Percentiles rank a stretch among this genome's conserved stretches.
These are phyloP conservation scores for Isatis tinctoria DNA, from an alignment of 345 rosid genomes.

Conservation along the genomic window DNA sequence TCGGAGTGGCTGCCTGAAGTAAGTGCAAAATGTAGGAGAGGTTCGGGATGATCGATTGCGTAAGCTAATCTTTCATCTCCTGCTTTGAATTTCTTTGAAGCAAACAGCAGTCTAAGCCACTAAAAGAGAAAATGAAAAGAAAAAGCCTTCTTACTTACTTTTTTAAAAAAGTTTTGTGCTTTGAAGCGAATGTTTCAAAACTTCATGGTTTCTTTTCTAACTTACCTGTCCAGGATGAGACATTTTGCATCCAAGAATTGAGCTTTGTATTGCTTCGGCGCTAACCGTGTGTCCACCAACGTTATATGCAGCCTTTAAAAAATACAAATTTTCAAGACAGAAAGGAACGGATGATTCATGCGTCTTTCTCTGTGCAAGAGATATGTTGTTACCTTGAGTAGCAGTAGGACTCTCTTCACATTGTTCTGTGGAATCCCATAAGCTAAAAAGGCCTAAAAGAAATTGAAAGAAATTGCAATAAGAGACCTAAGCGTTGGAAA, in stretches of 20 bases:
- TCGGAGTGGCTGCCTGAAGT: conserved; percentile 93
- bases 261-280: conserved; percentile 71
- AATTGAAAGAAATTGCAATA: background rate
- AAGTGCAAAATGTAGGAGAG: conserved; percentile 79
- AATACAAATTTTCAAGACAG: background rate
- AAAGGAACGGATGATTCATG: background rate
- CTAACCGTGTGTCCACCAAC: conserved; percentile 88
- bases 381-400: conserved; percentile 70
- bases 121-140: conserved; percentile 26
- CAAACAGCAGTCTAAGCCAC: conserved; percentile 79
- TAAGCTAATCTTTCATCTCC: conserved; percentile 70
- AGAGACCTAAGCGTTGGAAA: background rate
- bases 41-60: conserved; percentile 60
- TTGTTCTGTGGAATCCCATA: conserved; percentile 91
- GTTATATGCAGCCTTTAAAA: conserved; percentile 85
- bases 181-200: background rate
- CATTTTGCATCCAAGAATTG: conserved; percentile 83
- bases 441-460: conserved; percentile 73
- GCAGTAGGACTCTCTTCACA: conserved; percentile 72
- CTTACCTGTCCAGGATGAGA: conserved; percentile 94
- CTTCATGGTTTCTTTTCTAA: background rate
- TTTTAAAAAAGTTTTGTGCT: background rate
- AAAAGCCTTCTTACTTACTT: background rate
- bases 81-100: conserved; percentile 70
- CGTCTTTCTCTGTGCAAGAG: background rate